phyloP scores from a whole-genome alignment of 768 basidiomycete genomes.

The Cystofilobasidium bisporidii region DNA sequence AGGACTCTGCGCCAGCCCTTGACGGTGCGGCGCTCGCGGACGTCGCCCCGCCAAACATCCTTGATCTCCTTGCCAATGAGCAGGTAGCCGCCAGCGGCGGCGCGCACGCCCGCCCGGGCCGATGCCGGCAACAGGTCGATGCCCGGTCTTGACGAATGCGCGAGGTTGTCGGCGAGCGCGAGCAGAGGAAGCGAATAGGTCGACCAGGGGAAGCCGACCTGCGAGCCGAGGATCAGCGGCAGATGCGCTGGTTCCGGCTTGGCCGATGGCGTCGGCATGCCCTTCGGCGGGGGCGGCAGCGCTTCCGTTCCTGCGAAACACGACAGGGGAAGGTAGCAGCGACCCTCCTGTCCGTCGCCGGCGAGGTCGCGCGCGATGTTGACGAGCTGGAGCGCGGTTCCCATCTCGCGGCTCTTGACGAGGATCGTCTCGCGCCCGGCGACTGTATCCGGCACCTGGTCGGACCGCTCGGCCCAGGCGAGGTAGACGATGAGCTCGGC shows the following conservation, averaged over 20 bases:
- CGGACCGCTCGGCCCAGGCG: constrained; percentile 34
- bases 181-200: constrained; percentile 34
- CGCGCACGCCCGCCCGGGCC: constrained; percentile 37
- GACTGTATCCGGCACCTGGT: constrained; percentile 7
- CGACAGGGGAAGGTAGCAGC: constrained; percentile 39
- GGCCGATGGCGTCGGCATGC: too few species aligned
- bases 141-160: constrained; percentile 28
- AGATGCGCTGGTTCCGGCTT: not conserved
- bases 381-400: constrained; percentile 42
- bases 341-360: constrained; percentile 36
- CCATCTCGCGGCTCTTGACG: constrained; percentile 38
- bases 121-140: constrained; percentile 34
- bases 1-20: not conserved
- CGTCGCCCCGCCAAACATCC: not conserved
- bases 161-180: constrained; percentile 33
- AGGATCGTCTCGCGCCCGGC: constrained; percentile 6
- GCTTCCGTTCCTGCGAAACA: constrained; percentile 24
- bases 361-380: constrained; percentile 41
- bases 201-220: constrained; percentile 21
- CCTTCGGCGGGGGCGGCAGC: not conserved
- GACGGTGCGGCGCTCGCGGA: not conserved
- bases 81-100: constrained; percentile 40
- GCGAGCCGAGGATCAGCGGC: not conserved
- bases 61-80: constrained; percentile 38
- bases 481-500: constrained; percentile 41